Base-by-base conservation (phyloP, 73 alveolate genomes). In the Paramecium tetraurelia region DNA sequence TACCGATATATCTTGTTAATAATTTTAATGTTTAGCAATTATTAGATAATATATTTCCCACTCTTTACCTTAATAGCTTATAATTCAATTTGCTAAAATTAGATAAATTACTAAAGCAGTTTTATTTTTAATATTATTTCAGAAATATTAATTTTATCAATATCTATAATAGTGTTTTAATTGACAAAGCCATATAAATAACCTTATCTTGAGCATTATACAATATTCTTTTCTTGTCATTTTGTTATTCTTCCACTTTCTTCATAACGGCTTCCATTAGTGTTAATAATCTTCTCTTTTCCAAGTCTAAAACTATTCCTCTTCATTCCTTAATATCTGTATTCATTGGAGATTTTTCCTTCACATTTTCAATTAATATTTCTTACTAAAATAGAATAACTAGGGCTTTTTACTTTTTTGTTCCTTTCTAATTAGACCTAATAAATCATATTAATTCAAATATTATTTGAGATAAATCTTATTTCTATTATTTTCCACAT, bases 201-300 rank as follows among this genome's bases (percentile, higher is more conserved):
- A 83, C 86, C 46, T 76, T 70, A 22, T 70, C 85, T 20, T 68
- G 41, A 31, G 89, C 27, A 83, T 70, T 70, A 44, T 88, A 88
- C n/a, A 88, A 59, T 5, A 68, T 40, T 38, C 94, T 38, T 94
- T 43, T 35, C 98, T 97, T 44, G 40, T 27, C 85, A 92, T 72
- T 6, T 22, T 18, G 41, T 84, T 58, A 80, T 80, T 86, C 33
- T 85, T 85, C 85, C 85, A 85, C 40, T 53, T 14, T 86, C 93
- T 21, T 85, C 93, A 85, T 85, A 85, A 53, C 35, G 36, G 20
- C 93, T 85, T n/a, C 85, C 85, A 53, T 85, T 86, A 58, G 43
- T 21, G 12, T 59, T 58, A 21, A 85, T 68, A 21, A 85, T 58
- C 48, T 85, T 85, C 7, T 86, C 93, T 53, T 85, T 85, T 29